Evolutionary conservation across 1,284 basidiomycete genomes (phyloP), one percentile per base, ranked within the genome.

Genomic region (Austroboletus niveus): DNA sequence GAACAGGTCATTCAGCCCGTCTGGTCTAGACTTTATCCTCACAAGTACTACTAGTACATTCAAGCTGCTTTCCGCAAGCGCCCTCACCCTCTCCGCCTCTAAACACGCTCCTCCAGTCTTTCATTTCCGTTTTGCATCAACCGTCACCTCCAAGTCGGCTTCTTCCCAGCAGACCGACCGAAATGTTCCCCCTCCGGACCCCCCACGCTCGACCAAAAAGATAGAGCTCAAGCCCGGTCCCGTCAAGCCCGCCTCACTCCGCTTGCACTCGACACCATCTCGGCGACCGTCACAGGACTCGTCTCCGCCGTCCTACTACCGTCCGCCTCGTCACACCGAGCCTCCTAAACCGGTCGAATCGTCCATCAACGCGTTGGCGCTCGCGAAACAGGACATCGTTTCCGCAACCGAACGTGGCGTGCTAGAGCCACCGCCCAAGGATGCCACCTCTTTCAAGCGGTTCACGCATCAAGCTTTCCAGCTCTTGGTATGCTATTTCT

Each of bases 321-420:
- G 56, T 20, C 67, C 68, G 42, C 68, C 68, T 5, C 66, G 60
- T 27, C 68, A 69, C 41, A 48, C 1, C 39, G 49, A 51, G 47
- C 65, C 51, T 36, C 63, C 55, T 50, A 57, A 60, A 41, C 63
- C 61, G 50, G 42, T 48, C 52, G 62, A 51, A 60, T 60, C 31
- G 34, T 65, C 52, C 45, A 53, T 52, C 29, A 68, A 59, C 27
- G 56, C 76, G 5, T 61, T 78, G 14, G 75, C 83, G 48, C 73
- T 75, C 8, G 78, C 81, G 5, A 79, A 81, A 55, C 74, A 79
- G 35, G 89, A 90, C 62, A 75, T 86, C 30, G 71, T 75, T 29
- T 78, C 85, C 48, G 89, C 89, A 27, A 74, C 78, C 45, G 72
- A 77, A 29, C 83, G 85, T 54, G 89, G 88, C 12, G 80, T 89